Base-by-base conservation (phyloP, 169 alveolate species). In the Besnoitia besnoiti region DNA sequence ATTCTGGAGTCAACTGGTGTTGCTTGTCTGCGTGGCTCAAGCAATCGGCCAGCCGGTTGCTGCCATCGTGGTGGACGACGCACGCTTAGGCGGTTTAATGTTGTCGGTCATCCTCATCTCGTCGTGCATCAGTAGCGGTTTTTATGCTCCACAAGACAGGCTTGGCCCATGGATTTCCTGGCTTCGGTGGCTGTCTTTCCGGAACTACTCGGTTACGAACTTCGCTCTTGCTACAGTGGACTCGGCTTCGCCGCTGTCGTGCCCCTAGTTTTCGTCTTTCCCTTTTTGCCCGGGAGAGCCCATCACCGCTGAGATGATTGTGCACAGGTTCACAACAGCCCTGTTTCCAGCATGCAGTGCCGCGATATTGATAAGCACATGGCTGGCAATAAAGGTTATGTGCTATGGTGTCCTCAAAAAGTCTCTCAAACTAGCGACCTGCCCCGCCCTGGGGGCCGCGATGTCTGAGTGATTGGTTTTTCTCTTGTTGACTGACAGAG, bases 1-100 rank as follows among this genome's bases (percentile, higher is more conserved):
- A 4, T 46, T 88, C 46, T 88, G 92, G 92, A 62, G 39, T 50
- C 77, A 46, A 44, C 73, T 88, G 76, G 47, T 88, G 47, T 75
- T 88, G 44, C 75, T 88, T 14, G 55, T 75, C 0, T 62, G 55
- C 49, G 12, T 88, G 27, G 59, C 92, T 40, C 77, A 73, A 27
- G 76, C 92, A 35, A 16, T 88, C 39, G 92, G 92, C 16, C 92
- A 62, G 75, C 55, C 67, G 27, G 27, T 88, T 61, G 92, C 92
- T 16, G 85, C 85, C 39, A 27, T 67, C 8, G 85, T 75, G 10
- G 92, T 73, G 49, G 42, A 47, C 27, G 85, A 88, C 67, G 42
- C 76, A 8, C 92, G 85, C 5, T 40, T 88, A 33, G 92, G 84
- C 0, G 85, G 85, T 14, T 44, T 67, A 42, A 61, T 88, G 62